Conservation (phyloP, 1,284 basidiomycete genomes). For the Farysia itapuensis region DNA sequence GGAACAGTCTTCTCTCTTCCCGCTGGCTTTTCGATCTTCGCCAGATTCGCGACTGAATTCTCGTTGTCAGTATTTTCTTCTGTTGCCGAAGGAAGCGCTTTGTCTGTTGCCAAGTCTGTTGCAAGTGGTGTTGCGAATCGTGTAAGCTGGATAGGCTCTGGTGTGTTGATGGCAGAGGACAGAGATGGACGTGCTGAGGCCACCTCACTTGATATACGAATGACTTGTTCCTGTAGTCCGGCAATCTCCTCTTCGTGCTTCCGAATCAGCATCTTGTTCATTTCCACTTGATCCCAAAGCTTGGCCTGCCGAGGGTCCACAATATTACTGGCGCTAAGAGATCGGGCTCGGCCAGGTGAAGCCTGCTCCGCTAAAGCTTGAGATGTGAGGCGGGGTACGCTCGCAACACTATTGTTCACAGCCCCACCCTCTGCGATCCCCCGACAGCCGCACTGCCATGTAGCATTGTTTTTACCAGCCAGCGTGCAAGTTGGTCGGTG, state of each 20-base stretch:
- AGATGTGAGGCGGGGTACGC: not conserved
- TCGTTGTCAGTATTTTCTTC: not conserved
- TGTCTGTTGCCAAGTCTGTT: not conserved
- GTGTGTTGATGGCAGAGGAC: slow-evolving; percentile 4
- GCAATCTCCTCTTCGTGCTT: slow-evolving; percentile 25
- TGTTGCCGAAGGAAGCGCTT: not conserved
- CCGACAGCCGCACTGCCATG: slow-evolving; percentile 36
- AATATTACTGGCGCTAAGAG: slow-evolving; percentile 12
- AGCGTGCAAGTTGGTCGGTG: slow-evolving; percentile 20
- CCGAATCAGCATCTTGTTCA: slow-evolving; percentile 18
- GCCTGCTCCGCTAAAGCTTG: not conserved
- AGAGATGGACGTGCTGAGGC: slow-evolving; percentile 14
- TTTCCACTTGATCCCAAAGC: slow-evolving; percentile 28
- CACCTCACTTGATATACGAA: slow-evolving; percentile 23
- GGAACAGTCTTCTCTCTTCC: not conserved
- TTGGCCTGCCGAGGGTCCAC: slow-evolving; percentile 15
- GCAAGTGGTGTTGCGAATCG: not conserved
- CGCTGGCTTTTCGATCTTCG: not conserved
- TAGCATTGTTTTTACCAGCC: slow-evolving; percentile 30
- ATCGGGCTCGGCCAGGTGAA: slow-evolving; percentile 10
- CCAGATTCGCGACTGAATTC: not conserved
- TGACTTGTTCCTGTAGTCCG: slow-evolving; percentile 19
- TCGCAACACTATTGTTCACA: not conserved
- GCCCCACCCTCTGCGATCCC: not conserved
- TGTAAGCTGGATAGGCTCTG: not conserved